Percentiles rank a stretch among this genome's conserved stretches.
These are phyloP conservation scores for Avicennia marina DNA, from an alignment of 257 asterid species.

Conservation along the genomic window DNA sequence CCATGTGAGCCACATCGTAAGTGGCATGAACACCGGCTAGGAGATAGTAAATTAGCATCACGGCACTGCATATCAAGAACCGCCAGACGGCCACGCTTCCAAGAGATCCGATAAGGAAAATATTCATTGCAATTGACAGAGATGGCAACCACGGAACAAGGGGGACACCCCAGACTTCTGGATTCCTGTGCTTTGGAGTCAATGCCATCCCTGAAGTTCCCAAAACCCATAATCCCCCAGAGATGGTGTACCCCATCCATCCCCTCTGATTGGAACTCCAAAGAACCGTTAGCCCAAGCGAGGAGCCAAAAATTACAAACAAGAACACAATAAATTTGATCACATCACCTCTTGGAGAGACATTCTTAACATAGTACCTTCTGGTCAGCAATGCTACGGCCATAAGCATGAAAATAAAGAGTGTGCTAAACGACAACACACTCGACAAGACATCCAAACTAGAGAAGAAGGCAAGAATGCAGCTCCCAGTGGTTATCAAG, in stretches of 20 bases:
- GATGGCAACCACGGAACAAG: slow-evolving; percentile 93
- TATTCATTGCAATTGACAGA: slow-evolving; percentile 60
- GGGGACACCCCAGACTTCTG: slow-evolving; percentile 94
- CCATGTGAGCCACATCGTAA: slow-evolving; percentile 67
- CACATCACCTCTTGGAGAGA: slow-evolving; percentile 44
- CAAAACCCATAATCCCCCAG: slow-evolving; percentile 47
- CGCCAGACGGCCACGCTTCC: slow-evolving; percentile 65
- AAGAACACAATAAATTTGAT: slow-evolving; percentile 41
- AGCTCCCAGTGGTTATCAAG: slow-evolving; percentile 57
- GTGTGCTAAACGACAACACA: slow-evolving; percentile 78
- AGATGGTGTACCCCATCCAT: slow-evolving; percentile 40
- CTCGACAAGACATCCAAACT: slow-evolving; percentile 85
- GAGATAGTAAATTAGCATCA: slow-evolving; percentile 75
- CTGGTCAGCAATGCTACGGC: slow-evolving; percentile 87
- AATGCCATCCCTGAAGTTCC: slow-evolving; percentile 74
- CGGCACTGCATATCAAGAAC: slow-evolving; percentile 65
- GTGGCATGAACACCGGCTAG: slow-evolving; percentile 89
- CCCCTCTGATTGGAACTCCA: slow-evolving; percentile 45
- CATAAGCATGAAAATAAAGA: slow-evolving; percentile 96
- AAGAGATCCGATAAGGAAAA: slow-evolving; percentile 83
- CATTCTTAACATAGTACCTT: slow-evolving; percentile 66
- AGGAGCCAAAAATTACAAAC: slow-evolving; percentile 48
- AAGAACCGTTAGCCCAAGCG: slow-evolving; percentile 47
- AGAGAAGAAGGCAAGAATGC: slow-evolving; percentile 75
- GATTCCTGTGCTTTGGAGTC: slow-evolving; percentile 55